phyloP scores from a whole-genome alignment of 257 asterid species.

The Solanum corneliomulleri region DNA sequence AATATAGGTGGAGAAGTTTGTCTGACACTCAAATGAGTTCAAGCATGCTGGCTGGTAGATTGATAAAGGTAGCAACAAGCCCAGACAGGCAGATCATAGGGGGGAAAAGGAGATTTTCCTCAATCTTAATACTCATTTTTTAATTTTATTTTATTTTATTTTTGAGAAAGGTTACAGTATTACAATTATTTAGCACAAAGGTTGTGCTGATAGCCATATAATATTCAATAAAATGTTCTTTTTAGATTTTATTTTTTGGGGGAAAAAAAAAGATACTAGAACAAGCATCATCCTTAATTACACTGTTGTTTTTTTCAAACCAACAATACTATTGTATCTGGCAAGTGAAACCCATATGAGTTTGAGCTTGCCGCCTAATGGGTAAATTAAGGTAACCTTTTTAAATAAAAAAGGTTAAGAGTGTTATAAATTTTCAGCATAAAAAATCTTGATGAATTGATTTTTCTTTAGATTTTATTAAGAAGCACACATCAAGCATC shows the following conservation, averaged over 20 bases:
- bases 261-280: not conserved
- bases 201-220: not conserved
- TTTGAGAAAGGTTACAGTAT: not conserved
- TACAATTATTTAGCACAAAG: not conserved
- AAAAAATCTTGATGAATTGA: not conserved
- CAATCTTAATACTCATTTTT: not conserved
- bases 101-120: not conserved
- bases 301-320: not conserved
- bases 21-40: not conserved
- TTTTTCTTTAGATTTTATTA: not conserved
- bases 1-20: not conserved
- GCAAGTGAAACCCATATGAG: not conserved
- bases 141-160: not conserved
- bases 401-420: not conserved
- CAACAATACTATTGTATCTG: not conserved
- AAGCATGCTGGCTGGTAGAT: not conserved
- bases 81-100: not conserved
- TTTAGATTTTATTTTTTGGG: not conserved
- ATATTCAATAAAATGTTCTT: not conserved
- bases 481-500: not conserved
- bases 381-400: not conserved
- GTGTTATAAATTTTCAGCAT: not conserved
- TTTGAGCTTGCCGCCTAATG: not conserved
- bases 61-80: not conserved
- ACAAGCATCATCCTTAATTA: not conserved